Base-by-base conservation (phyloP, 2,329 filamentous ascomycete species). In the Hypoxylon sp. region DNA sequence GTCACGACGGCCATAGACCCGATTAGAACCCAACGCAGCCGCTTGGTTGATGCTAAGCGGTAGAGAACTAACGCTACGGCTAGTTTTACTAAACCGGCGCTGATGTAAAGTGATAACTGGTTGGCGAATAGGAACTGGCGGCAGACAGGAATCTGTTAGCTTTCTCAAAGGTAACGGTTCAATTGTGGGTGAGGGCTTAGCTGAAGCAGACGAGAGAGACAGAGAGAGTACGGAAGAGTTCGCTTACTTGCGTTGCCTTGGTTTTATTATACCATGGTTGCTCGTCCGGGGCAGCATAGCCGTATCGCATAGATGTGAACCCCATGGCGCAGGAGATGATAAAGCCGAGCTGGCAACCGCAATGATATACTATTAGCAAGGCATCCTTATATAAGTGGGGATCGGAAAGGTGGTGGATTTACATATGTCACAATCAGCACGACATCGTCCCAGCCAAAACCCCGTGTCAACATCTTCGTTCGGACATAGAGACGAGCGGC, bases 41-140 rank as follows among this genome's bases (percentile, higher is more conserved):
- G 63, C 45, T 62, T 73, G 0, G 72, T 71, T 14, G 71, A 63
- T 9, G 75, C 71, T 1, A 79, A 71, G 11, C 77, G 76, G 62
- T 74, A 75, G 23, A 79, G 74, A 10, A 79, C 76, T n/a, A 78
- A 69, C 2, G 76, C 76, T 10, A 78, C 76, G 6, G 76, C 77
- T 36, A 78, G 50, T 67, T 78, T 79, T 17, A 78, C 74, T 1
- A 79, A 53, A 6, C 77, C 77, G 5, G 76, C 76, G 5, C 75
- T 73, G 55, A 79, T 74, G 56, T 79, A 79, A 7, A 78, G 63
- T 2, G 68, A 60, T 19, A 77, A 49, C 60, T 79, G 76, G 34
- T 76, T 76, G 11, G 74, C 76, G 50, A 73, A 77, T 34, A 75
- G 73, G 57, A 72, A 78, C 77, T 79, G 25, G 48, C 21, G 17